Evolutionary conservation across 2,329 filamentous ascomycete species (phyloP).

Genomic region (Cryphonectria radicalis): DNA sequence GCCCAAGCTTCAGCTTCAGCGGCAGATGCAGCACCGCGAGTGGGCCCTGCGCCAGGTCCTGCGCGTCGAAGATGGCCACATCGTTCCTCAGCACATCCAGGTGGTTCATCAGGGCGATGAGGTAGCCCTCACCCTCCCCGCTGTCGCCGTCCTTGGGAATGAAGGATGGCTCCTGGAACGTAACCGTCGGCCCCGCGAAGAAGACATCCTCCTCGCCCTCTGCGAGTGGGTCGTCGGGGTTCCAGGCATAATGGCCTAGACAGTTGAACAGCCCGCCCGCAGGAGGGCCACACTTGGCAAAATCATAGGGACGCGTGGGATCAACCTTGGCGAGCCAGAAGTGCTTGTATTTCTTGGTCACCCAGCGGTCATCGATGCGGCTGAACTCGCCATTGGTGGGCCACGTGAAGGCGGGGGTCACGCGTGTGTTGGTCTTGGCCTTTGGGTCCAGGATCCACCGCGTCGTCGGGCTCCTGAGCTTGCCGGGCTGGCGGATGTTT

Average conservation of each 20-base stretch:
- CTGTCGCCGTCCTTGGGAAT: conserved; percentile 46
- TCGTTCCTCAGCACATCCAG: conserved; percentile 51
- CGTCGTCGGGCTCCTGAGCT: conserved; percentile 45
- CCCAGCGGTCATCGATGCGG: conserved; percentile 52
- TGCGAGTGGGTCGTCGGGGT: conserved; percentile 29
- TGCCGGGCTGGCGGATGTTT: conserved; percentile 36
- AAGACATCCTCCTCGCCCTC: conserved; percentile 46
- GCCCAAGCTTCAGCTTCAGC: conserved; percentile 45
- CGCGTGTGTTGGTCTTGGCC: conserved; percentile 42
- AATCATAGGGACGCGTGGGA: conserved; percentile 46
- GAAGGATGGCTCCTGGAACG: conserved; percentile 59
- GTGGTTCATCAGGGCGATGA: conserved; percentile 50
- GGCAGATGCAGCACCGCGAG: conserved; percentile 47
- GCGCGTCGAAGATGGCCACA: conserved; percentile 49
- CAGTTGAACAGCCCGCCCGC: conserved; percentile 52
- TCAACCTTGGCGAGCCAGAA: conserved; percentile 51
- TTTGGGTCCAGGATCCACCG: conserved; percentile 47
- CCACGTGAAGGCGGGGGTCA: conserved; percentile 43
- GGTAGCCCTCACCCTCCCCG: conserved; percentile 55
- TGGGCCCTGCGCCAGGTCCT: conserved; percentile 43
- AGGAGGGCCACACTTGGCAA: conserved; percentile 48
- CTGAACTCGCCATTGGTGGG: conserved; percentile 54
- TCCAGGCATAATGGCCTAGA: conserved; percentile 50
- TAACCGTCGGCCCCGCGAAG: conserved; percentile 49
- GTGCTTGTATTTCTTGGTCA: conserved; percentile 49